Conservation (phyloP, 108 stramenopile species). For the Fistulifera pelliculosa region DNA sequence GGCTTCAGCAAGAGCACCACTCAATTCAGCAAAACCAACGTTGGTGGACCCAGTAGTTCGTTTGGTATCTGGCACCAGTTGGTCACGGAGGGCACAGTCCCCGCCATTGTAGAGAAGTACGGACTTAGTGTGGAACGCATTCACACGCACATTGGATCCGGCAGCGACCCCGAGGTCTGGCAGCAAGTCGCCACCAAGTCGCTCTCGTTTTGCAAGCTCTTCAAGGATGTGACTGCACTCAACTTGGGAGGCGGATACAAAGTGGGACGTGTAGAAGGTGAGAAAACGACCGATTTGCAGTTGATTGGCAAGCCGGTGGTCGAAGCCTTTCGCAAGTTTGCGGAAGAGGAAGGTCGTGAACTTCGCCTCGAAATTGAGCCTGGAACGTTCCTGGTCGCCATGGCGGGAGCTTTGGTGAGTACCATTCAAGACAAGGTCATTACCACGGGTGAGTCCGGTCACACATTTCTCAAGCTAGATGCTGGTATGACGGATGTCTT, state of each 20-base stretch:
- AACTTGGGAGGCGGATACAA: constrained; percentile 99
- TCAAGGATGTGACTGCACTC: constrained; percentile 73
- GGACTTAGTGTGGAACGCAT: constrained; percentile 88
- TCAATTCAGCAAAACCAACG: constrained; percentile 91
- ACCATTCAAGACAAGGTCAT: constrained; percentile 87
- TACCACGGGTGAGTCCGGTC: constrained; percentile 53
- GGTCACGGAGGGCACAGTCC: constrained; percentile 75
- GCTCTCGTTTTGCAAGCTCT: constrained; percentile 79
- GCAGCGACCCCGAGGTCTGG: constrained; percentile 96
- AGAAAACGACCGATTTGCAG: constrained; percentile 88
- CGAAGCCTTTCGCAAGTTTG: constrained; percentile 82
- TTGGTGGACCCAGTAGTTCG: constrained; percentile 91
- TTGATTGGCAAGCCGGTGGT: constrained; percentile 86
- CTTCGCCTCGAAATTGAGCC: constrained; percentile 95
- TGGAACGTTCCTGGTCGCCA: constrained; percentile 96
- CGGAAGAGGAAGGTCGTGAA: constrained; percentile 78
- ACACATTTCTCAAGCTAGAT: constrained; percentile 90
- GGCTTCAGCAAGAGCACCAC: constrained; percentile 88
- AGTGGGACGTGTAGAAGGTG: constrained; percentile 89
- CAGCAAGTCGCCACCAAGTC: constrained; percentile 84
- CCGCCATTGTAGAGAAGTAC: constrained; percentile 80
- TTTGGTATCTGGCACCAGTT: constrained; percentile 93
- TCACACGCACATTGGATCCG: constrained; percentile 98
- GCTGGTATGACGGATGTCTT: constrained; percentile 98
- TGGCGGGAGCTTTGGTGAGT: constrained; percentile 87